phyloP scores from a whole-genome alignment of 345 rosid species.

The Hypericum perforatum region DNA sequence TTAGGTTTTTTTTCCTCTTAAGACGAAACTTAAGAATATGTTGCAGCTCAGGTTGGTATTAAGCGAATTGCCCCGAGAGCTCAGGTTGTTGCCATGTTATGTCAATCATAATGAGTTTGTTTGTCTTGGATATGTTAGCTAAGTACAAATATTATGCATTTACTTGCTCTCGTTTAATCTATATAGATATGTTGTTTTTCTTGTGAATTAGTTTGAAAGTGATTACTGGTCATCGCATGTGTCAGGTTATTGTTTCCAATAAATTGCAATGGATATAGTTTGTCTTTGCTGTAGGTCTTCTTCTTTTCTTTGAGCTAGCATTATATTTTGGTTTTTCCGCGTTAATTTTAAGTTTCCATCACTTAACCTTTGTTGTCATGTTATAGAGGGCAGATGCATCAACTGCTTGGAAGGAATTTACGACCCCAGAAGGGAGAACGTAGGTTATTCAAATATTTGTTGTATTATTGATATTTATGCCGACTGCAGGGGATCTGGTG shows the following conservation, averaged over 20 bases:
- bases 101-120: no score
- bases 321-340: background rate
- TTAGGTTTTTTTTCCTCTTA: no score
- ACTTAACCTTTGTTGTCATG: background rate
- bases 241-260: conserved; percentile 2
- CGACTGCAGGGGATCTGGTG: background rate
- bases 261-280: conserved; percentile 18
- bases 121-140: no score
- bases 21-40: no score
- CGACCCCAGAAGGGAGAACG: conserved; percentile 83
- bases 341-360: background rate
- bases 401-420: conserved; percentile 98
- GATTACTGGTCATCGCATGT: no score
- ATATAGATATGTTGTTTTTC: no score
- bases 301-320: background rate
- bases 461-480: background rate
- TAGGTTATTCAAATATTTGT: conserved; percentile 19
- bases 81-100: no score
- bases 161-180: no score
- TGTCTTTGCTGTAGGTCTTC: conserved; percentile 1
- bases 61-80: no score
- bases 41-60: no score
- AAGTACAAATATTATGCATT: no score
- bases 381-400: conserved; percentile 95
- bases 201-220: no score